A percentile compares a stretch with the other conserved stretches of the same genome.
These are phyloP conservation scores for Lipomyces anomalus DNA, from an alignment of 805 yeast species.

Conservation along the genomic window DNA sequence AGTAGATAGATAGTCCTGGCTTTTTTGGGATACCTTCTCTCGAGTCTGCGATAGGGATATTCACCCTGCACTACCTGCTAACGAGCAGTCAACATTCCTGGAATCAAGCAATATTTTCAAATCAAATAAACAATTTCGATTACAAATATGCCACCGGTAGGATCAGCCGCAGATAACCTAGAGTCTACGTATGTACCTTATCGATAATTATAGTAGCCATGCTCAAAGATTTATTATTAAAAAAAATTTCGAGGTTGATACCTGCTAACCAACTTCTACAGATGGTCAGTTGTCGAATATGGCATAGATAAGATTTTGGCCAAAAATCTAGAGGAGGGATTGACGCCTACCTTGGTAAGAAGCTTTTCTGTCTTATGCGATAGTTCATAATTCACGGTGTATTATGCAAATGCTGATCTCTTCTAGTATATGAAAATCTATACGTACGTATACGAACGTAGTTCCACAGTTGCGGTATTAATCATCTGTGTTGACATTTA, in stretches of 20 bases:
- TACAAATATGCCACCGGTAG: background rate
- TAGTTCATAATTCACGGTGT: background rate
- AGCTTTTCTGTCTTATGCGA: slow-evolving; percentile 1
- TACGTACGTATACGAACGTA: slow-evolving; percentile 28
- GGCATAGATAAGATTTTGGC: slow-evolving; percentile 39
- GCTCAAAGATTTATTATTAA: too few relatives aligned
- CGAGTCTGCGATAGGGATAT: too few relatives aligned
- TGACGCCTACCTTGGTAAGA: slow-evolving; percentile 33
- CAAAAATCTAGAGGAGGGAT: slow-evolving; percentile 34
- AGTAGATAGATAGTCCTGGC: too few relatives aligned
- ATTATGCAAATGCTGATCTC: background rate
- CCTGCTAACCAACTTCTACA: too few relatives aligned
- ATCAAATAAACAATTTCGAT: too few relatives aligned
- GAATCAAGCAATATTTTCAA: too few relatives aligned
- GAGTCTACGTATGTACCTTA: background rate
- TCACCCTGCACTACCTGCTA: too few relatives aligned
- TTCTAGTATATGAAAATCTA: slow-evolving; percentile 30
- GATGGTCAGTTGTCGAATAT: slow-evolving; percentile 38
- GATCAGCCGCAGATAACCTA: background rate
- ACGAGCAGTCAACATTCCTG: too few relatives aligned
- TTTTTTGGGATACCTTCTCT: too few relatives aligned
- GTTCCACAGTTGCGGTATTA: background rate
- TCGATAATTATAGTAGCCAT: too few relatives aligned
- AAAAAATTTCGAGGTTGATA: too few relatives aligned
- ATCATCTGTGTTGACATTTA: background rate